Conservation (phyloP, 2,329 filamentous ascomycete species). For the Didymellaceae sp. region DNA sequence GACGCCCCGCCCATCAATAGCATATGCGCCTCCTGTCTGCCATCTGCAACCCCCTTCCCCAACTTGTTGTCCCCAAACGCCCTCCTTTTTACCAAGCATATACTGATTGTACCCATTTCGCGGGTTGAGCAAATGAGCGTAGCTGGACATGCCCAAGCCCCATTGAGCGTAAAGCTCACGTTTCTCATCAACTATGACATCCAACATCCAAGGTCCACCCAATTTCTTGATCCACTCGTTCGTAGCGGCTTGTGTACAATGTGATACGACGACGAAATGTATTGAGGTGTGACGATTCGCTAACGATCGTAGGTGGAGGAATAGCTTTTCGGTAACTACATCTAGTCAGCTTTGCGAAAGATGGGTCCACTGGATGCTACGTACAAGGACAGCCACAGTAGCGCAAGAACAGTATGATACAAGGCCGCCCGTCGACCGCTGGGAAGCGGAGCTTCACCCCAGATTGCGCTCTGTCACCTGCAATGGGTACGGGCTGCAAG, state of each 20-base stretch:
- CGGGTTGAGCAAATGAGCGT: constrained; percentile 43
- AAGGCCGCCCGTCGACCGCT: constrained; percentile 38
- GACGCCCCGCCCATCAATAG: constrained; percentile 40
- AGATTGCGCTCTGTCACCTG: constrained; percentile 37
- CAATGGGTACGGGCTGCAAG: constrained; percentile 35
- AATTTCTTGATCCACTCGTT: constrained; percentile 64
- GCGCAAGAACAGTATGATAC: constrained; percentile 41
- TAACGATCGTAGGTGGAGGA: constrained; percentile 62
- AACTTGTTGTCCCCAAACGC: constrained; percentile 44
- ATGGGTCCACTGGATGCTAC: background rate
- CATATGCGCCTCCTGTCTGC: constrained; percentile 45
- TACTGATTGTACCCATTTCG: constrained; percentile 46
- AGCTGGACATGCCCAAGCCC: constrained; percentile 60
- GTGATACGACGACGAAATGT: constrained; percentile 65
- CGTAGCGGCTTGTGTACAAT: constrained; percentile 64
- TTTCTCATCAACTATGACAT: constrained; percentile 63
- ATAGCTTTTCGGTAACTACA: constrained; percentile 55
- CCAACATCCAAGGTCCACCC: constrained; percentile 64
- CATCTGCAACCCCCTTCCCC: constrained; percentile 46
- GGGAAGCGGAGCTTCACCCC: constrained; percentile 42
- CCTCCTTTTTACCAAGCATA: constrained; percentile 44
- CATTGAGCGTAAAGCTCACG: constrained; percentile 65
- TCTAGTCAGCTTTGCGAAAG: background rate
- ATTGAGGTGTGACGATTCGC: constrained; percentile 60
- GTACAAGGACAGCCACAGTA: constrained; percentile 47